Base-by-base conservation (phyloP, 768 basidiomycete species). In the Phylloporus arenicola region DNA sequence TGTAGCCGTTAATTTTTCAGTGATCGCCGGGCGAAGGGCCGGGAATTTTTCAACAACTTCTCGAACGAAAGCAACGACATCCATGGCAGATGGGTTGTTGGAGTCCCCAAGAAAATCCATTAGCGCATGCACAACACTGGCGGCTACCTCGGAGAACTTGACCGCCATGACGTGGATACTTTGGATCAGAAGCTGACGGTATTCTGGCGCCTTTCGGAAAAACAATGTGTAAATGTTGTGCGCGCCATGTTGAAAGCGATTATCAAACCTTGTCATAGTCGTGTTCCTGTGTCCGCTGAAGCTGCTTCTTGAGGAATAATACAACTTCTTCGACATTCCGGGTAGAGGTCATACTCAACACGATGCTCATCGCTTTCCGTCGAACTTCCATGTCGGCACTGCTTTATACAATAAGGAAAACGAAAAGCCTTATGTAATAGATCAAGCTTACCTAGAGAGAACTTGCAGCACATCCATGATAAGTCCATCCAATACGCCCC, bases 11-110 rank as follows among this genome's bases (percentile, higher is more conserved):
- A 98, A 82, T 62, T 92, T 93, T 63, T 89, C 84, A 51, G 85
- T 85, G 57, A 98, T 92, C 8, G 87, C 79, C 2, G 75, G 62
- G 8, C 94, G 86, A 9, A 98, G 80, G 46, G 79, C 71, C 1
- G 95, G 92, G 82, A 98, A 97, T 68, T 96, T 96, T 68, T 98
- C 92, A 45, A 97, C 94, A 25, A 98, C 93, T 70, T 98, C 95
- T 13, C 82, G 78, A 25, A 87, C 86, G 56, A 88, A 88, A 2
- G 94, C 78, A 48, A 99, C 92, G 31, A 97, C 95, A 60, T 98
- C 95, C 24, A 97, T 77, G 0, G 95, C 94, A 11, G 91, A 92
- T 1, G 93, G 88, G 72, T 95, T 96, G 71, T 86, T 94, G 2
- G 90, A 84, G 69, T 97, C 94, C 22, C 92, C 87, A 37, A 98